These are phyloP conservation scores for Macrophomina tecta DNA, from an alignment of 2,329 filamentous ascomycete species.

Conservation along the genomic window DNA sequence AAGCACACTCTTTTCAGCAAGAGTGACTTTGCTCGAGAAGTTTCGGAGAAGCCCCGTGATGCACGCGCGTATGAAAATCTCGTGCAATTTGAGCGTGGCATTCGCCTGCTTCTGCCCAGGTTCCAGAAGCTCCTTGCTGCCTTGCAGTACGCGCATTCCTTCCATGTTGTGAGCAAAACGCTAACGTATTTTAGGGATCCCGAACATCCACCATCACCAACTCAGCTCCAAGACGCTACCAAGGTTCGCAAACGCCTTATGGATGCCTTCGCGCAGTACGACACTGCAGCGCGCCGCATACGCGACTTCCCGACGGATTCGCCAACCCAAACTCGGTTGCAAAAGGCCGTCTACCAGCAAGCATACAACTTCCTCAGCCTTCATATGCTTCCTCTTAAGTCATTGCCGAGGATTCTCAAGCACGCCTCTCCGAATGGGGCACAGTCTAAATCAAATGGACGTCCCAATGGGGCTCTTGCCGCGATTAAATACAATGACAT, in stretches of 20 bases:
- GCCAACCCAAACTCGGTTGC: slow-evolving; percentile 74
- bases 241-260: slow-evolving; percentile 90
- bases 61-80: slow-evolving; percentile 84
- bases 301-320: slow-evolving; percentile 78
- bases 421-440: slow-evolving; percentile 62
- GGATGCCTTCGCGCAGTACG: slow-evolving; percentile 88
- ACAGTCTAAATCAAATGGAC: slow-evolving; percentile 38
- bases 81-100: slow-evolving; percentile 85
- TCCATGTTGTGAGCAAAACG: not conserved
- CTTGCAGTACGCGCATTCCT: slow-evolving; percentile 63
- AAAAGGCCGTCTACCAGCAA: slow-evolving; percentile 81
- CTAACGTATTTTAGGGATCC: slow-evolving; percentile 54
- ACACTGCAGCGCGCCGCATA: slow-evolving; percentile 78
- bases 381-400: slow-evolving; percentile 84
- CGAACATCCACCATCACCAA: slow-evolving; percentile 66
- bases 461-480: slow-evolving; percentile 52
- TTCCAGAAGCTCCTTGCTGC: slow-evolving; percentile 79
- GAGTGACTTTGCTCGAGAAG: slow-evolving; percentile 76
- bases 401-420: slow-evolving; percentile 54
- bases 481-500: slow-evolving; percentile 65
- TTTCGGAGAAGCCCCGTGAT: slow-evolving; percentile 72
- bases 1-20: slow-evolving; percentile 73
- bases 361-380: slow-evolving; percentile 84
- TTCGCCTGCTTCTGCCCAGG: slow-evolving; percentile 77
- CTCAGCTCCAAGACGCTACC: slow-evolving; percentile 81